phyloP scores from a whole-genome alignment of 768 basidiomycete genomes.

The Suillus sp. region DNA sequence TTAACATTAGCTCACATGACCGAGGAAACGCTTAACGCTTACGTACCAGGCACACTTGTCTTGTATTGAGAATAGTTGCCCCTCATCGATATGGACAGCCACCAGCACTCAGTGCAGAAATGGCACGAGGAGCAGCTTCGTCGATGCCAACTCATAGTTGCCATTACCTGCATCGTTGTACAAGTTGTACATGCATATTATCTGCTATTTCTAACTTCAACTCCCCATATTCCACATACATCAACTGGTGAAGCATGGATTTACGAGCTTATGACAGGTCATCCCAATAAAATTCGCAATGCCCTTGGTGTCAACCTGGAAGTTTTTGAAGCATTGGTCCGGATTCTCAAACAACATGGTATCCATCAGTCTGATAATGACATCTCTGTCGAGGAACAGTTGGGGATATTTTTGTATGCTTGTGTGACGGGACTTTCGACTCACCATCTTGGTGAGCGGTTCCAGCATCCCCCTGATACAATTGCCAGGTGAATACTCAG shows the following conservation, averaged over 20 bases:
- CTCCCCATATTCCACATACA: conserved; percentile 16
- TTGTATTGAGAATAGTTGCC: no score
- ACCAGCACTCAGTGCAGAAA: no score
- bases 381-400: conserved; percentile 14
- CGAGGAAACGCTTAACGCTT: no score
- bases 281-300: conserved; percentile 21
- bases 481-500: neutral
- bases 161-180: no score
- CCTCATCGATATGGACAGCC: no score
- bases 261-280: conserved; percentile 23
- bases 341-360: conserved; percentile 2
- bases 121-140: no score
- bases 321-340: conserved; percentile 22
- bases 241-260: conserved; percentile 28
- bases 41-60: no score
- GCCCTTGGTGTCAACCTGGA: conserved; percentile 24
- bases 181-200: neutral
- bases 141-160: no score
- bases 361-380: neutral
- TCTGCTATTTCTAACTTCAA: neutral
- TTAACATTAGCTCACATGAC: no score
- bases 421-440: conserved; percentile 16
- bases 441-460: conserved; percentile 15
- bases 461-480: conserved; percentile 10
- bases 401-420: conserved; percentile 18